phyloP scores from a whole-genome alignment of 352 stramenopile genomes.

The Pythium brachiatum region DNA sequence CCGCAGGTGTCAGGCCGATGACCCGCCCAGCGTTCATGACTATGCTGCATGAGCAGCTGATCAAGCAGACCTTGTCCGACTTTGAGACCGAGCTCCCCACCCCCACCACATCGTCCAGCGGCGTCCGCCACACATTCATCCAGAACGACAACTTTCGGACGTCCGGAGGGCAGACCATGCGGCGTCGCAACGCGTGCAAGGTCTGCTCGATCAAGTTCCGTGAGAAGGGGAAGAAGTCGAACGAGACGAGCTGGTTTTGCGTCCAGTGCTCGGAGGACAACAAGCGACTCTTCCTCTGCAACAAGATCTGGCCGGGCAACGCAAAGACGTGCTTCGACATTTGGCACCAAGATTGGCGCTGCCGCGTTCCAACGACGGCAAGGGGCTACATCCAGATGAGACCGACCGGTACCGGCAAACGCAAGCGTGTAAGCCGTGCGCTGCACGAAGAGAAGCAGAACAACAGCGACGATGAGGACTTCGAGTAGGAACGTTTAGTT shows the following conservation, averaged over 20 bases:
- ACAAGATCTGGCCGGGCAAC: slow-evolving; percentile 1
- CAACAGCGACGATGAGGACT: neutral
- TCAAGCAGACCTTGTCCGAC: neutral
- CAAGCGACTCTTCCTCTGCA: slow-evolving; percentile 8
- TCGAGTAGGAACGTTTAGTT: too few relatives aligned
- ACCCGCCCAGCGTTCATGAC: slow-evolving; percentile 5
- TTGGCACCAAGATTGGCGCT: slow-evolving; percentile 14
- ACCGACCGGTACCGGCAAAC: neutral
- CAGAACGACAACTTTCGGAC: neutral
- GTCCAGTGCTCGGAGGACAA: slow-evolving; percentile 6
- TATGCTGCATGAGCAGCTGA: slow-evolving; percentile 13
- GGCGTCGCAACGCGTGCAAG: slow-evolving; percentile 9
- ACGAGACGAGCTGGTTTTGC: slow-evolving; percentile 9
- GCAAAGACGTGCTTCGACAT: slow-evolving; percentile 14
- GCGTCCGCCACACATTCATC: neutral
- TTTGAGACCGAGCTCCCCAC: neutral
- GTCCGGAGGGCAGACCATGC: neutral
- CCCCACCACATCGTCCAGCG: neutral
- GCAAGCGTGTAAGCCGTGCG: neutral
- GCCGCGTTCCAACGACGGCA: neutral
- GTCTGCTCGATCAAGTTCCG: slow-evolving; percentile 2
- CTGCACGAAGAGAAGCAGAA: neutral
- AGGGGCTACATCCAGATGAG: slow-evolving; percentile 7
- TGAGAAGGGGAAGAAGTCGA: slow-evolving; percentile 6
- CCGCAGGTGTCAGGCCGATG: neutral